Conservation (phyloP, 2,329 filamentous ascomycete genomes). For the Tolypocladium cylindrosporum region DNA sequence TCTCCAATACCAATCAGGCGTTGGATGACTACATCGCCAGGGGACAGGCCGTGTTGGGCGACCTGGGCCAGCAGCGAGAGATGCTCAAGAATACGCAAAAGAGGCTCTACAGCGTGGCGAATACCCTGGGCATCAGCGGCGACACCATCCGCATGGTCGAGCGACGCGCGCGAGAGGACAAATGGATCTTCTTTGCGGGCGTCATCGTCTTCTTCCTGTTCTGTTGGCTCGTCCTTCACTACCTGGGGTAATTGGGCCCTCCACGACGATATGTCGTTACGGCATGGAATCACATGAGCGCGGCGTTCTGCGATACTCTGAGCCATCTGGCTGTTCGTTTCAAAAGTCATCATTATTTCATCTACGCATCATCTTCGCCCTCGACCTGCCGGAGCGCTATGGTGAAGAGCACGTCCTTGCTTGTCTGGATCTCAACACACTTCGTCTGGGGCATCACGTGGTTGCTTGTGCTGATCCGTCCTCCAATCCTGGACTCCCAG, state of each 20-base stretch:
- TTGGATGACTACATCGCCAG: constrained; percentile 91
- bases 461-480: constrained; percentile 70
- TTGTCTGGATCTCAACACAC: constrained; percentile 53
- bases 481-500: constrained; percentile 71
- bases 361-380: constrained; percentile 21
- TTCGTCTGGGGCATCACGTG: constrained; percentile 51
- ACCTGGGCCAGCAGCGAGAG: constrained; percentile 82
- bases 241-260: constrained; percentile 40
- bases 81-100: constrained; percentile 93
- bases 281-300: constrained; percentile 2
- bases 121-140: constrained; percentile 84
- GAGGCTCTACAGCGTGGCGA: constrained; percentile 83
- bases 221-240: constrained; percentile 86
- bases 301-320: constrained; percentile 3
- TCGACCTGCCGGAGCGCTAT: constrained; percentile 45
- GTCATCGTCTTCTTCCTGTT: constrained; percentile 82
- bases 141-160: constrained; percentile 98
- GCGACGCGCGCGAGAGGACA: constrained; percentile 82
- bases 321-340: neutral
- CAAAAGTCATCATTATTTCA: neutral
- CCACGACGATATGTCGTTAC: constrained; percentile 2
- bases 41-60: constrained; percentile 80
- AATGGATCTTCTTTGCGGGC: constrained; percentile 92
- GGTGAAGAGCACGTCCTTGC: constrained; percentile 62
- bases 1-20: constrained; percentile 68